Conservation (phyloP, 257 asterid species). For the Solanum pinnatisectum region DNA sequence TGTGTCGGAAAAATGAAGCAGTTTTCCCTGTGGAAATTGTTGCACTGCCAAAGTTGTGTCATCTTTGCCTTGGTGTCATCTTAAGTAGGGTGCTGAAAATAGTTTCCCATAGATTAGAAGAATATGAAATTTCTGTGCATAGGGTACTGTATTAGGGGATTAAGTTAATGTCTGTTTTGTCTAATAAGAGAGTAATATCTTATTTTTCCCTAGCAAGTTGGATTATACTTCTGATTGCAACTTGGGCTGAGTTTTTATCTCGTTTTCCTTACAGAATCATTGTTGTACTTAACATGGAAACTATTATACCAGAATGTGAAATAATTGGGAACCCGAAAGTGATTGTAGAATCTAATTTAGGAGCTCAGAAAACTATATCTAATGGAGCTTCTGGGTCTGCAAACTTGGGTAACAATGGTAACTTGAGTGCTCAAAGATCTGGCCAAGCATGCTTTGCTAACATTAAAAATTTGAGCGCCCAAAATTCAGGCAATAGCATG, state of each 20-base stretch:
- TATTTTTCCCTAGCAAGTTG: not conserved
- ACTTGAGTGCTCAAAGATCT: constrained; percentile 28
- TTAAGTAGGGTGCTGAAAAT: not conserved
- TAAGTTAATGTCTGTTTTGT: not conserved
- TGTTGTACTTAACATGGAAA: constrained; percentile 81
- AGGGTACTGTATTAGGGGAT: not conserved
- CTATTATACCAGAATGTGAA: constrained; percentile 66
- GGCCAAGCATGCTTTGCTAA: constrained; percentile 21
- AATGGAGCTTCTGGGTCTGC: constrained; percentile 23
- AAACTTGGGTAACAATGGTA: constrained; percentile 15
- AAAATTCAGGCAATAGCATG: constrained; percentile 25
- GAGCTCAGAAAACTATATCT: constrained; percentile 34
- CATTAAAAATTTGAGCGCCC: constrained; percentile 15
- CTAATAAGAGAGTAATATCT: not conserved
- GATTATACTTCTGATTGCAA: not conserved
- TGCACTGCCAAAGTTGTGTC: not conserved
- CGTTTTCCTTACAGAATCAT: constrained; percentile 59
- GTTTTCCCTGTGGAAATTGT: not conserved
- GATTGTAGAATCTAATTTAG: constrained; percentile 28
- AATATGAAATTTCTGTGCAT: not conserved
- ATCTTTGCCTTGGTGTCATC: not conserved
- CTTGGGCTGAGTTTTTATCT: not conserved
- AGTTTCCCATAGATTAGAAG: not conserved
- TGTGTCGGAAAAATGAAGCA: not conserved
- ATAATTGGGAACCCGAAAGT: constrained; percentile 62